Conservation (phyloP, 2,329 filamentous ascomycete genomes). For the Diaporthe velutina region DNA sequence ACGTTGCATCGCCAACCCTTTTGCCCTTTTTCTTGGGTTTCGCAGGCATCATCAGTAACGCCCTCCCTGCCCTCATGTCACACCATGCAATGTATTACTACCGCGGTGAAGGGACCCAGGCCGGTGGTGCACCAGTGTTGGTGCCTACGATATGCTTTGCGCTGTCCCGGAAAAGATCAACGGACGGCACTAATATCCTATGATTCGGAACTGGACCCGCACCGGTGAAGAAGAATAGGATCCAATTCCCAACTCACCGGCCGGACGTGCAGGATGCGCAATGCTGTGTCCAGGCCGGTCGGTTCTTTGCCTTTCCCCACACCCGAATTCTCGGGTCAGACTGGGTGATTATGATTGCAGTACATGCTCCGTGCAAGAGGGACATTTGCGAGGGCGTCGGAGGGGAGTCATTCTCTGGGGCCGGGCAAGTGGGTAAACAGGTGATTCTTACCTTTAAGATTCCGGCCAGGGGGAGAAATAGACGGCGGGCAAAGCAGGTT, state of each 20-base stretch:
- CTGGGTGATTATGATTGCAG: not conserved
- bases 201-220: constrained; percentile 15
- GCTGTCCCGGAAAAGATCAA: too few species aligned
- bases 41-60: not conserved
- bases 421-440: constrained; percentile 22
- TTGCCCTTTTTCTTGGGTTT: not conserved
- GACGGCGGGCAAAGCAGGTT: not conserved
- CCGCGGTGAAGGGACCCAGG: not conserved
- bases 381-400: not conserved
- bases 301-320: not conserved
- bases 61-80: not conserved
- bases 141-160: too few species aligned
- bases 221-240: constrained; percentile 24
- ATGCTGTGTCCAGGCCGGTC: constrained; percentile 13
- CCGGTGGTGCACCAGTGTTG: not conserved
- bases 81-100: constrained; percentile 1
- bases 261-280: constrained; percentile 25
- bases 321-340: constrained; percentile 21
- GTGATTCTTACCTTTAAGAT: constrained; percentile 12
- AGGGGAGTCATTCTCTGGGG: not conserved
- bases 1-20: constrained; percentile 16
- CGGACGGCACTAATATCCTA: constrained; percentile 4
- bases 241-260: constrained; percentile 18
- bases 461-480: not conserved
- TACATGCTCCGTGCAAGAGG: not conserved